phyloP scores from a whole-genome alignment of 1,139 yeast genomes.

The Suhomyces bribrorum region DNA sequence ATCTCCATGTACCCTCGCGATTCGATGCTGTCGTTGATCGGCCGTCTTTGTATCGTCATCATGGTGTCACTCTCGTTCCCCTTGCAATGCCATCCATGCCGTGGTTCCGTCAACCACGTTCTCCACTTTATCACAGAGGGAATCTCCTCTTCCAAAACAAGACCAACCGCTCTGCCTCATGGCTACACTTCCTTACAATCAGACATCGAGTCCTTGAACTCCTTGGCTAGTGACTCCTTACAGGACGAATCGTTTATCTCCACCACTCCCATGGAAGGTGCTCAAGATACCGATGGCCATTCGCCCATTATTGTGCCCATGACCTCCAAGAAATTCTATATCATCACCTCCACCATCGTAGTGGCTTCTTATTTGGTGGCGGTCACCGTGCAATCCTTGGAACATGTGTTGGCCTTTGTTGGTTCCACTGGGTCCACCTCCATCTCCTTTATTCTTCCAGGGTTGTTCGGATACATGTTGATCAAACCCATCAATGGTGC shows the following conservation, averaged over 20 bases:
- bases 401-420: slow-evolving; percentile 84
- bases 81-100: slow-evolving; percentile 75
- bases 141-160: slow-evolving; percentile 14
- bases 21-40: slow-evolving; percentile 60
- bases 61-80: slow-evolving; percentile 73
- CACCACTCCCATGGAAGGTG: slow-evolving; percentile 53
- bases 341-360: slow-evolving; percentile 68
- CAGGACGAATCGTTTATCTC: slow-evolving; percentile 43
- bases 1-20: slow-evolving; percentile 66
- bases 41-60: slow-evolving; percentile 68
- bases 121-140: slow-evolving; percentile 51
- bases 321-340: slow-evolving; percentile 52
- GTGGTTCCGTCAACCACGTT: slow-evolving; percentile 71
- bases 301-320: slow-evolving; percentile 56
- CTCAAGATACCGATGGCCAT: slow-evolving; percentile 52
- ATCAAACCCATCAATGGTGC: slow-evolving; percentile 46
- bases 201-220: slow-evolving; percentile 19
- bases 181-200: slow-evolving; percentile 20
- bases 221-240: slow-evolving; percentile 19
- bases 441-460: slow-evolving; percentile 90
- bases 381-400: slow-evolving; percentile 72
- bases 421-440: slow-evolving; percentile 96
- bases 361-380: slow-evolving; percentile 71
- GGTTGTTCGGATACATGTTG: slow-evolving; percentile 78
- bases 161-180: slow-evolving; percentile 9